Base-by-base conservation (phyloP, 371 early-diverging fungal genomes). In the Lichtheimia corymbifera region DNA sequence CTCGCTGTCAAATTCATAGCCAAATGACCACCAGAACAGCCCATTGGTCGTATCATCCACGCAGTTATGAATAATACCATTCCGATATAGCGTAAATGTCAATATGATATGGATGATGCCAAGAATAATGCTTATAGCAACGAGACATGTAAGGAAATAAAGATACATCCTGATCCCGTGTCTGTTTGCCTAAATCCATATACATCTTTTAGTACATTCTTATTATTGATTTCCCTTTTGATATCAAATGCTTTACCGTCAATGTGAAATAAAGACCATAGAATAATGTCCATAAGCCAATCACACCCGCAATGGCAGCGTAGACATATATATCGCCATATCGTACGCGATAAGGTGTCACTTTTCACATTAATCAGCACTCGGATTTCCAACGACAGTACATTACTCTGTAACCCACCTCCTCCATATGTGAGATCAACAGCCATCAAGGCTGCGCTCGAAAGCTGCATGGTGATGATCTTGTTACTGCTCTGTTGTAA, bases 271-370 rank as follows among this genome's bases (percentile, higher is more conserved):
- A 25, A 14, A 60, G 11, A 15, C 65, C 65, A 49, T 52, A 65
- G 28, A 65, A n/a, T 18, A 55, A 58, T 35, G 35, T 35, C 65
- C 62, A 62, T 42, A 65, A 7, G 20, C 51, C 51, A 15, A 65
- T 55, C 12, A 65, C 5, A 11, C 60, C 61, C 7, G 55, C 50
- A 22, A 57, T 13, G 11, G 57, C 55, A 3, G 56, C 27, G 18
- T 65, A 65, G 49, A 43, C 44, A 61, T 67, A 67, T 50, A 71
- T 53, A 53, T 71, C 62, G 11, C 25, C 65, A 35, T 18, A 56
- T 18, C 56, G 62, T 42, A 22, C 17, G n/a, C 20, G 18, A 28
- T 62, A 62, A 14, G 6, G 11, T 50, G 41, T n/a, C n/a, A 18
- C 55, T 50, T 30, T 27, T 1, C 4, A 5, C 27, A 24, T 56